Evolutionary conservation across 306 rosid genomes (phyloP), one percentile per base, ranked within the genome.

Genomic region (Cicer cuneatum): DNA sequence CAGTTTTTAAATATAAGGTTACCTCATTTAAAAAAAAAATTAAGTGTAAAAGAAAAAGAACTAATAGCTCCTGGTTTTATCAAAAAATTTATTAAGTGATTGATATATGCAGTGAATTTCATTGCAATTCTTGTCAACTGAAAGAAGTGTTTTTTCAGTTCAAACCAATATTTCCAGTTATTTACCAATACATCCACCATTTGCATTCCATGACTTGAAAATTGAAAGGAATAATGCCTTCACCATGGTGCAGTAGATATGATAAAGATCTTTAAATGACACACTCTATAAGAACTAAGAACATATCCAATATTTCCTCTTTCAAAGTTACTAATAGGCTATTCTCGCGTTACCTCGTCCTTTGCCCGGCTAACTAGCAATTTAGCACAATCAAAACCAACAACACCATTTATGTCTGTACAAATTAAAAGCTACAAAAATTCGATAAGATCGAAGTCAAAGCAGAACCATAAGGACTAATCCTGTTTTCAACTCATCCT

Each of bases 391-490:
- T 74, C 82, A 71, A 74, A 80, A 75, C 72, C 69, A 74, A 68
- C 75, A 72, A 12, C 70, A 70, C 14, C 68, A 72, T 69, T 81
- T 63, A 18, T 48, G 66, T 29, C 60, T 74, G 67, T 43, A 62
- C 37, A 76, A 39, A 74, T 14, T 60, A 78, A 56, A 37, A 41
- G 85, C 41, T 39, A 47, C 78, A n/a, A 73, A 77, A 79, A 78
- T 62, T 66, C 78, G 8, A 52, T 40, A 51, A 49, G 56, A 61
- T 46, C 51, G 63, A 74, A 59, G 74, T 74, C 51, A 42, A 59
- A 52, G 72, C 82, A 48, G 52, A 72, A 74, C 68, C 43, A 51
- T 29, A 43, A 41, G 8, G 38, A 19, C 37, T 39, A 40, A 21
- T 41, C 40, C 40, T 10, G 15, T 59, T 74, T 77, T 74, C 57